Base-by-base conservation (phyloP, 1,284 basidiomycete species). In the Peniophora sp. region DNA sequence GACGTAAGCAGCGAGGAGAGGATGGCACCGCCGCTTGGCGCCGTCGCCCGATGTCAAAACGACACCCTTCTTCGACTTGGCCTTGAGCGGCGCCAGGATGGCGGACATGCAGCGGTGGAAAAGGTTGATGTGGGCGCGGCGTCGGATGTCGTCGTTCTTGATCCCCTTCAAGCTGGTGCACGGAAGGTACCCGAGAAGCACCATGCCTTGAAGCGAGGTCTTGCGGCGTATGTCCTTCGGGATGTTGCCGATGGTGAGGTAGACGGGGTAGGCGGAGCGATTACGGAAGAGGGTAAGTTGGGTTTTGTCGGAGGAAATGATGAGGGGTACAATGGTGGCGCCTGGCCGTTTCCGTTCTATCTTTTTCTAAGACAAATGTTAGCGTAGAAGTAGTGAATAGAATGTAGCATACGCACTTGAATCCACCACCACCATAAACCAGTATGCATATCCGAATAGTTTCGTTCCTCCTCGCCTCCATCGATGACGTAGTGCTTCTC, bases 361-460 rank as follows among this genome's bases (percentile, higher is more conserved):
- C 18, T 14, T 20, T 43, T 43, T 11, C 41, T 43, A 20, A 20
- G 12, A 10, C 10, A 18, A 11, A 11, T 10, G 14, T 43, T 43
- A 14, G 18, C 12, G 12, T 11, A 14, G 41, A 14, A 10, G 10
- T 11, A 15, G 12, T 10, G 12, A 10, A 43, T 10, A 14, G 12
- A 43, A 18, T 11, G 20, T 10, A n/a, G 48, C 3, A 9, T 9
- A 47, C 56, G 39, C 18, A 64, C 67, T 61, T 70, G 67, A 0
- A 58, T 67, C 14, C 50, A 24, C 63, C 64, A 68, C 66, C 66
- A 67, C 67, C 67, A 68, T 36, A 60, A 55, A 0, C 62, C 64
- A 0, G 67, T 67, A 32, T 68, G 54, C 53, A 70, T 62, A 11
- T 66, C 64, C 52, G 64, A 59, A 47, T 54, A 67, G 2, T 65